Percentiles rank a stretch among this genome's conserved stretches.
Evolutionary conservation across 2,329 filamentous ascomycete genomes (phyloP).

Genomic region (Grosmannia serpens): DNA sequence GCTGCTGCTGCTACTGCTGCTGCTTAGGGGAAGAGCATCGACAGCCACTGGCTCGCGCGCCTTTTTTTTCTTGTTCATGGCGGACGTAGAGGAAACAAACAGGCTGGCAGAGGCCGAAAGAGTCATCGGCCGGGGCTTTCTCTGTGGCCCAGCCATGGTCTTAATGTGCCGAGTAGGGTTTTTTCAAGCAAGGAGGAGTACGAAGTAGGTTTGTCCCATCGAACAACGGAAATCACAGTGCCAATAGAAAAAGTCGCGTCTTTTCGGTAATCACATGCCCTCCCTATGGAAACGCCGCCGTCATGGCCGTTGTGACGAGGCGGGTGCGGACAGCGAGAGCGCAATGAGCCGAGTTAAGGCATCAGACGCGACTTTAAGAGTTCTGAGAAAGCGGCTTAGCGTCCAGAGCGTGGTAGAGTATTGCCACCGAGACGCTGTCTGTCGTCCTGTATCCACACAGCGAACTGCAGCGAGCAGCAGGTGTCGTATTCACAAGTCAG

Average conservation of each 20-base stretch:
- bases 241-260: neutral
- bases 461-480: neutral
- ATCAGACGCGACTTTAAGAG: neutral
- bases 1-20: conserved; percentile 1
- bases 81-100: neutral
- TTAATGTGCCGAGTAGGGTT: neutral
- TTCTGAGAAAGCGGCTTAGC: neutral
- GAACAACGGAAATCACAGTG: neutral
- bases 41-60: conserved; percentile 4
- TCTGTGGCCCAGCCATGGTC: neutral
- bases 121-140: neutral
- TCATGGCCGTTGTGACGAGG: neutral
- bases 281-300: neutral
- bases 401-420: neutral
- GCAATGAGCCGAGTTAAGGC: neutral
- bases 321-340: neutral
- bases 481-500: neutral
- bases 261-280: neutral
- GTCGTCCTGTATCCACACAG: neutral
- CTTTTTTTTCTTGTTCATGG: neutral
- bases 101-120: neutral
- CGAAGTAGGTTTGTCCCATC: neutral
- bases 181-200: neutral
- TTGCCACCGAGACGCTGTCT: neutral
- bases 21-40: conserved; percentile 11